Conservation (phyloP, 176 grass and related monocot genomes). For the Zea luxurians region DNA sequence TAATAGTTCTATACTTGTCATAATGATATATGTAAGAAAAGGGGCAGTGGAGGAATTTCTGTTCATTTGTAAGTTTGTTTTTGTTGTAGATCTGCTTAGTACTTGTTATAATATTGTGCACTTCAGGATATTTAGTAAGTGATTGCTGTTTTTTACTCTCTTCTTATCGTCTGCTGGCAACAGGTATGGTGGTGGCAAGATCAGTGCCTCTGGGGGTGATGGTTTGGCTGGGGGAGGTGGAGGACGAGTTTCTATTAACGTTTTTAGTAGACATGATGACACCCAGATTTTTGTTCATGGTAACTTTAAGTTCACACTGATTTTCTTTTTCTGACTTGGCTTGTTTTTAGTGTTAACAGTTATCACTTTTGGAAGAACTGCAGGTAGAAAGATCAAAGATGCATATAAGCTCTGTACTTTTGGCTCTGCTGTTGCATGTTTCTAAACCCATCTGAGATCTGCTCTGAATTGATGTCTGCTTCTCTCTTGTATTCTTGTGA, state of each 20-base stretch:
- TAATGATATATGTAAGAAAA: slow-evolving; percentile 7
- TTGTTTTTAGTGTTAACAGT: neutral
- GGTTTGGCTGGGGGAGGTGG: slow-evolving; percentile 96
- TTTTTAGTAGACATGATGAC: slow-evolving; percentile 97
- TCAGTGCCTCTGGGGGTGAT: slow-evolving; percentile 90
- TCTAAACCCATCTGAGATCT: slow-evolving; percentile 8
- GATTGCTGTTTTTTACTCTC: slow-evolving; percentile 9
- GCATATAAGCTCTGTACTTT: neutral
- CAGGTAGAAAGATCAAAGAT: slow-evolving; percentile 6
- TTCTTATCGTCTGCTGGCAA: slow-evolving; percentile 45
- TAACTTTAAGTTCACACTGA: slow-evolving; percentile 38
- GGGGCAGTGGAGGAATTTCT: neutral
- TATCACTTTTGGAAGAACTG: slow-evolving; percentile 13
- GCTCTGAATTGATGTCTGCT: neutral
- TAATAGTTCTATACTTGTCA: neutral
- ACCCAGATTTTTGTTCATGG: slow-evolving; percentile 76
- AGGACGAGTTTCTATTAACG: slow-evolving; percentile 84
- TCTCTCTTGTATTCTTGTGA: slow-evolving; percentile 16
- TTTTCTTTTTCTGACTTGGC: slow-evolving; percentile 5
- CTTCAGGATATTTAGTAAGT: slow-evolving; percentile 20
- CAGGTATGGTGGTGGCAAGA: slow-evolving; percentile 92
- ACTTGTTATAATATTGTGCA: slow-evolving; percentile 6
- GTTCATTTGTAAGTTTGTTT: slow-evolving; percentile 13
- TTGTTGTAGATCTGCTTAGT: slow-evolving; percentile 21
- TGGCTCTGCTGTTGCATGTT: neutral